phyloP scores from a whole-genome alignment of 2,329 filamentous ascomycete species.

The Cercospora brassicicola region DNA sequence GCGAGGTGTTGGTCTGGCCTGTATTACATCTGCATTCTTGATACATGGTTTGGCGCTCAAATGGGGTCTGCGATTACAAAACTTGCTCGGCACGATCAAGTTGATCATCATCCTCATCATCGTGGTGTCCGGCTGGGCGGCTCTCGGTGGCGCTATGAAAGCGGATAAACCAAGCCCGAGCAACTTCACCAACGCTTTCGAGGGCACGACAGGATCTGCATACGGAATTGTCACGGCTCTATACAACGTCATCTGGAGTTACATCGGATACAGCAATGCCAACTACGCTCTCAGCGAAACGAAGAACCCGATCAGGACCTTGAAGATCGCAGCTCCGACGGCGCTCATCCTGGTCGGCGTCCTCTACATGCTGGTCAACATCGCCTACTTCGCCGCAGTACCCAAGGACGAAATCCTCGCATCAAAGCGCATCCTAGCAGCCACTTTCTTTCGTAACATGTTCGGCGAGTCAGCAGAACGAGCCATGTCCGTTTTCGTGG shows the following conservation, averaged over 20 bases:
- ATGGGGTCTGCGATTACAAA: slow-evolving; percentile 68
- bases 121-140: slow-evolving; percentile 57
- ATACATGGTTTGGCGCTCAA: slow-evolving; percentile 65
- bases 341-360: slow-evolving; percentile 37
- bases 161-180: slow-evolving; percentile 56
- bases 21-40: slow-evolving; percentile 64
- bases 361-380: slow-evolving; percentile 34
- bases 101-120: slow-evolving; percentile 66
- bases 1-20: slow-evolving; percentile 64
- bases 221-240: slow-evolving; percentile 69
- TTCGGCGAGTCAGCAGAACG: slow-evolving; percentile 61
- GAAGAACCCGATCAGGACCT: slow-evolving; percentile 41
- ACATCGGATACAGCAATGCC: slow-evolving; percentile 67
- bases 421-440: slow-evolving; percentile 19
- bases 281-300: slow-evolving; percentile 54
- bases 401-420: slow-evolving; percentile 27
- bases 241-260: slow-evolving; percentile 72
- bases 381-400: slow-evolving; percentile 41
- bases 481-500: slow-evolving; percentile 53
- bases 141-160: slow-evolving; percentile 61
- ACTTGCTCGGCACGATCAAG: slow-evolving; percentile 65
- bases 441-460: slow-evolving; percentile 36
- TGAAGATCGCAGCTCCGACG: slow-evolving; percentile 40
- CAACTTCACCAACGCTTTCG: slow-evolving; percentile 65
- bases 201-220: slow-evolving; percentile 64